A percentile compares a stretch with the other conserved stretches of the same genome.
phyloP scores from a whole-genome alignment of 345 rosid species.

The Gossypium ekmanianum region DNA sequence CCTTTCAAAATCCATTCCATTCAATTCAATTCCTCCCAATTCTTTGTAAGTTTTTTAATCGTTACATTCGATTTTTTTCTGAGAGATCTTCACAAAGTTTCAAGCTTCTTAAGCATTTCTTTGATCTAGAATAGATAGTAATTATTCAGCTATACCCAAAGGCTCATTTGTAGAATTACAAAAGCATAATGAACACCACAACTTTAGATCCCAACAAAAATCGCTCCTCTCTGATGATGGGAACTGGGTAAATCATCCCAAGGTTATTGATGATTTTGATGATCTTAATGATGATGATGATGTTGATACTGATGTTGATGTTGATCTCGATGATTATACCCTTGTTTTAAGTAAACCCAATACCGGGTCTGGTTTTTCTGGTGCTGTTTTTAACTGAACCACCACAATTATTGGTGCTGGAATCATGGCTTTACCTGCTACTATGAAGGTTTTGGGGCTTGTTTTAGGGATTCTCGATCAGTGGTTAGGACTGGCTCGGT shows the following conservation, averaged over 20 bases:
- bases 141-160: constrained; percentile 59
- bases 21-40: neutral
- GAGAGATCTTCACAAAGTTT: neutral
- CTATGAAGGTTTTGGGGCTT: too few species aligned
- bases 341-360: too few species aligned
- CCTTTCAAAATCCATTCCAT: neutral
- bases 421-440: too few species aligned
- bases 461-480: too few species aligned
- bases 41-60: constrained; percentile 6
- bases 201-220: constrained; percentile 26
- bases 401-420: too few species aligned
- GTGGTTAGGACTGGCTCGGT: too few species aligned
- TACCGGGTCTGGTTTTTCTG: too few species aligned
- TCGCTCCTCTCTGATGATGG: constrained; percentile 44
- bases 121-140: constrained; percentile 50
- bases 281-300: constrained; percentile 25
- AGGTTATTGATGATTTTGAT: constrained; percentile 17
- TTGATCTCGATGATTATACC: too few species aligned
- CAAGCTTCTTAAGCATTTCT: neutral
- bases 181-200: constrained; percentile 30
- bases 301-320: neutral
- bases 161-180: constrained; percentile 56
- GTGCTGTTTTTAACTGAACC: too few species aligned
- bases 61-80: neutral
- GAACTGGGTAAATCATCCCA: constrained; percentile 23